Percentiles rank a stretch among this genome's conserved stretches.
These are phyloP conservation scores for Paramecium bursaria DNA, from an alignment of 73 alveolate species.

Conservation along the genomic window DNA sequence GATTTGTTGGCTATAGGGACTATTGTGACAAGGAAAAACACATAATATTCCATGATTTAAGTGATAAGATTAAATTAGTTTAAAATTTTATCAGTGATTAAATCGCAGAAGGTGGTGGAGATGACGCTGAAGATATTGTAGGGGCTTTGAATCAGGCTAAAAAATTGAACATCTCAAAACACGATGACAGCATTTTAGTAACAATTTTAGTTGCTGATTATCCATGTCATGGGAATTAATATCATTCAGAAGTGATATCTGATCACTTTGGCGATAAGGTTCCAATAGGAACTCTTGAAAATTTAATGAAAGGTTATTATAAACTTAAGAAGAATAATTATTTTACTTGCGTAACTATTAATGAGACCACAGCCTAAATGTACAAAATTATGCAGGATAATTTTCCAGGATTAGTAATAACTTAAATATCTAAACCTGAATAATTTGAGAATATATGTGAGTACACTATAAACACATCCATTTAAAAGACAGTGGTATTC, in stretches of 20 bases:
- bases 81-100: background rate
- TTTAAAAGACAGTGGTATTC: background rate
- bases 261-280: conserved; percentile 36
- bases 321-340: background rate
- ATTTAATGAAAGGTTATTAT: background rate
- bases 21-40: conserved; percentile 12
- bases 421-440: conserved; percentile 6
- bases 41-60: conserved; percentile 24
- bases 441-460: background rate
- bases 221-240: conserved; percentile 56
- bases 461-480: background rate
- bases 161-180: conserved; percentile 20
- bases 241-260: conserved; percentile 24
- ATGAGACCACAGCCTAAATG: conserved; percentile 40
- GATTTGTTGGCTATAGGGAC: conserved; percentile 65
- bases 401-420: conserved; percentile 15
- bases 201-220: conserved; percentile 58
- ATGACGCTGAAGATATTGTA: conserved; percentile 64
- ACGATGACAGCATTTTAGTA: conserved; percentile 10
- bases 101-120: conserved; percentile 62
- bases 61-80: background rate
- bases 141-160: conserved; percentile 28
- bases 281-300: conserved; percentile 15
- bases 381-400: background rate
- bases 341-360: conserved; percentile 40